Evolutionary conservation across 805 yeast species (phyloP).

Genomic region (Trichomonascus vanleenenianus): DNA sequence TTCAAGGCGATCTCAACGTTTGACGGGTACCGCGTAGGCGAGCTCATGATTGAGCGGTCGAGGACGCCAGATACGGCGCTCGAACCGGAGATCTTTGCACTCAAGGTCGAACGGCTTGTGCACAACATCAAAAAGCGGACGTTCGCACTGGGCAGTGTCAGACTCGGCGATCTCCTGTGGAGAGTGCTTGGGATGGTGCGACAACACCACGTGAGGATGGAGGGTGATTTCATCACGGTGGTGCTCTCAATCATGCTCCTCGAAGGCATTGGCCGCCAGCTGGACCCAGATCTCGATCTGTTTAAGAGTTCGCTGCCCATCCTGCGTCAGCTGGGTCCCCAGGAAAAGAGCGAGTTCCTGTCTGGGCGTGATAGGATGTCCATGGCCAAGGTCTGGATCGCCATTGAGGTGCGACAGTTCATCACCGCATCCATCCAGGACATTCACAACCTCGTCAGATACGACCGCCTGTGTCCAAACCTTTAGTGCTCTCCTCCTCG

Average conservation of each 20-base stretch:
- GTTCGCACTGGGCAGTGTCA: conserved; percentile 83
- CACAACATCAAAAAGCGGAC: conserved; percentile 76
- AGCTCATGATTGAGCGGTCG: conserved; percentile 89
- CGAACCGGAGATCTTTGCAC: conserved; percentile 75
- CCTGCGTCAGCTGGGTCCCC: conserved; percentile 61
- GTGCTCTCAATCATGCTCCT: conserved; percentile 85
- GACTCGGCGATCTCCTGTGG: conserved; percentile 84
- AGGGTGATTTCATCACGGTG: conserved; percentile 91
- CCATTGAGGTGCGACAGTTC: conserved; percentile 80
- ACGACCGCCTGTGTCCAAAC: conserved; percentile 62
- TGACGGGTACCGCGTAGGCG: conserved; percentile 93
- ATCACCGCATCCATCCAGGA: conserved; percentile 76
- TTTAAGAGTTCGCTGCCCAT: conserved; percentile 92
- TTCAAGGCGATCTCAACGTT: conserved; percentile 84
- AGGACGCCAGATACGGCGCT: conserved; percentile 90
- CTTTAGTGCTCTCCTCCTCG: too few species aligned
- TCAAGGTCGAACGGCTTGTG: conserved; percentile 79
- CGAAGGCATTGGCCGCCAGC: conserved; percentile 92
- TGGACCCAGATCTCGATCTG: conserved; percentile 87
- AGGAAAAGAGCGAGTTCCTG: conserved; percentile 36
- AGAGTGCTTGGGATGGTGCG: conserved; percentile 88
- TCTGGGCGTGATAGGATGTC: conserved; percentile 44
- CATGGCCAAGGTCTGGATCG: conserved; percentile 87
- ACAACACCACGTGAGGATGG: conserved; percentile 93
- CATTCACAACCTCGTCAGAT: conserved; percentile 47